These are phyloP conservation scores for Corynespora cassiicola DNA, from an alignment of 2,329 filamentous ascomycete genomes.

Conservation along the genomic window DNA sequence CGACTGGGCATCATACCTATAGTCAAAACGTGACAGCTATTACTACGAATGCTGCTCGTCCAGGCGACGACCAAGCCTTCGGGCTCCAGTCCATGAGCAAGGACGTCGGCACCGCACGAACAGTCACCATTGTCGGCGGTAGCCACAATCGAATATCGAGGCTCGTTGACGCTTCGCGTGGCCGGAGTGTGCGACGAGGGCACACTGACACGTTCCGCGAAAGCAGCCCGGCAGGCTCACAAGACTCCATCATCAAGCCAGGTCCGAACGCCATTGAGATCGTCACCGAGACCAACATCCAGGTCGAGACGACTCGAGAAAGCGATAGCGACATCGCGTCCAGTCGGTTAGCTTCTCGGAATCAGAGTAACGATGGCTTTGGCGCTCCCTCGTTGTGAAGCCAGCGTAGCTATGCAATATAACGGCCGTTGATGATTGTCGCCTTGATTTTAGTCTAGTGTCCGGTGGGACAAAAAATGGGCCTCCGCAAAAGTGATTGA, in stretches of 20 bases:
- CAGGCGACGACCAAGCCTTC: conserved; percentile 31
- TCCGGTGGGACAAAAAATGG: too few relatives aligned
- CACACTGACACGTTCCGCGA: conserved; percentile 25
- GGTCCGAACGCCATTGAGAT: conserved; percentile 30
- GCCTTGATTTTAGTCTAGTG: too few relatives aligned
- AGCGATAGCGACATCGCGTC: conserved; percentile 11
- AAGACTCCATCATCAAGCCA: conserved; percentile 42
- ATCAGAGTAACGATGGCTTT: conserved; percentile 16
- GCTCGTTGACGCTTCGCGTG: conserved; percentile 32
- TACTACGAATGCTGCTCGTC: conserved; percentile 27
- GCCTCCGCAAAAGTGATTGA: too few relatives aligned
- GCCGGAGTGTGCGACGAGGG: conserved; percentile 21
- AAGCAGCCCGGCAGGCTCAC: conserved; percentile 35
- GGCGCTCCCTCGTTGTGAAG: neutral
- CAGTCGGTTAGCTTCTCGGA: conserved; percentile 11
- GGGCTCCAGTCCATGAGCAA: conserved; percentile 39
- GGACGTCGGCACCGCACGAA: conserved; percentile 31
- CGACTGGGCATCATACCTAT: conserved; percentile 28
- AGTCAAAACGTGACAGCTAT: conserved; percentile 27
- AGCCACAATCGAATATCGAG: conserved; percentile 35
- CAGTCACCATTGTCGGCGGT: conserved; percentile 44
- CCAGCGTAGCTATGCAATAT: conserved; percentile 1
- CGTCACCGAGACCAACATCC: conserved; percentile 42
- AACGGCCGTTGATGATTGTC: conserved; percentile 7
- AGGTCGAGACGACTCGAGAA: conserved; percentile 31